Evolutionary conservation across 352 stramenopile species (phyloP), one percentile per base, ranked within the genome.

Genomic region (Phytophthora ohioensis): DNA sequence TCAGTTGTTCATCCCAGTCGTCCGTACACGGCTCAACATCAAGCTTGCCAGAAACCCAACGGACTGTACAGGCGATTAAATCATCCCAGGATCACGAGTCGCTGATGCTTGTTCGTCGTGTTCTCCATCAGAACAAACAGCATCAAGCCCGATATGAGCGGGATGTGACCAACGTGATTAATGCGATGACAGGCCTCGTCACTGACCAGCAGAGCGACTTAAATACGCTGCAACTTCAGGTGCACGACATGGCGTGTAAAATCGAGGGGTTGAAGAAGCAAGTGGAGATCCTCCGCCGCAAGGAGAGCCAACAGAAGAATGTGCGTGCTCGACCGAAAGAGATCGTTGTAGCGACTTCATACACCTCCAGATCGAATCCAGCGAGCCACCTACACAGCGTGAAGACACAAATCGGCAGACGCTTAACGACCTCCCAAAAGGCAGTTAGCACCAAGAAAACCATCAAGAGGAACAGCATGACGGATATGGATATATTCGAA

Each of bases 171-270:
- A 67, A 75, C 36, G 81, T 89, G 27, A 75, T 89, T 35, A 75
- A 81, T 30, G 73, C 78, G 11, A 76, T 87, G 61, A 84, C 76
- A 13, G 69, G 27, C 34, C 55, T 88, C 11, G 68, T 88, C 12
- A 70, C 71, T 9, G 80, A 88, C 39, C 81, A 89, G n/a, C 79
- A 87, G 41, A 59, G 56, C 9, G 75, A 81, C 32, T 46, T 76
- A 11, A 43, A 68, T 27, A 45, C 43, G 13, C 43, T 86, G 15
- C 61, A 72, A 49, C 35, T 39, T 11, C 52, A 73, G 35, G 42
- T 69, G 10, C 15, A 51, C 21, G 46, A 65, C 21, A 72, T 83
- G 62, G 58, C 35, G 13, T 6, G 34, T 12, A 52, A 68, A 49
- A 60, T 86, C 5, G 42, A 74, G 43, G 43, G 11, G 8, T 32